Conservation (phyloP, 345 rosid species). For the Boechera retrofracta region DNA sequence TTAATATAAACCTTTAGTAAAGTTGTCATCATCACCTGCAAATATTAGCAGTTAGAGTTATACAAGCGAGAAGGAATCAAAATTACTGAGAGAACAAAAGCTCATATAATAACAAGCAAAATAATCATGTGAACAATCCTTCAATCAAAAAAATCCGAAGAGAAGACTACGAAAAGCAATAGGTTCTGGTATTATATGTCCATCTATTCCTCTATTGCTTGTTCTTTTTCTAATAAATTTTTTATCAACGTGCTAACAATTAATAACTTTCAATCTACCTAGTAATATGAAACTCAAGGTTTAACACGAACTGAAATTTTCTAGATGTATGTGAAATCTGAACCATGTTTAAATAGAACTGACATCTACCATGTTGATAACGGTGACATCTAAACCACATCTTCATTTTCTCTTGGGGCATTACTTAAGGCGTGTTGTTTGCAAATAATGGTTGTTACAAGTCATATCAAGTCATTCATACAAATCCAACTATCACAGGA, state of each 20-base stretch:
- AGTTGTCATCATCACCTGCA: constrained; percentile 90
- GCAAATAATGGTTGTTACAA: background rate
- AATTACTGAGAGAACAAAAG: constrained; percentile 5
- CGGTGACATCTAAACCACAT: background rate
- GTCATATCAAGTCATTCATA: constrained; percentile 1
- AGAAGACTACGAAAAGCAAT: background rate
- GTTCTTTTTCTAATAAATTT: background rate
- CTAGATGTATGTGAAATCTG: background rate
- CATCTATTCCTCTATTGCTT: background rate
- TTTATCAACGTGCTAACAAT: background rate
- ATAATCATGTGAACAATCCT: constrained; percentile 3
- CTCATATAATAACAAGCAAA: background rate
- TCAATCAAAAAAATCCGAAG: background rate
- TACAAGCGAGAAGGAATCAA: constrained; percentile 6
- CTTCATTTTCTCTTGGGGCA: background rate
- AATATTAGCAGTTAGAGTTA: constrained; percentile 36
- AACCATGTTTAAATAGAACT: background rate
- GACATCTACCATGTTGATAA: background rate
- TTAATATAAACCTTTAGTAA: constrained; percentile 82
- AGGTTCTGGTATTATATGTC: background rate
- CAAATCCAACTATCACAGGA: constrained; percentile 12
- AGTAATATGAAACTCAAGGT: constrained; percentile 2
- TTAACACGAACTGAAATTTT: background rate
- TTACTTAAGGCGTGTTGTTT: background rate
- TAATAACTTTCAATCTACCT: background rate